Base-by-base conservation (phyloP, 306 rosid species). In the Ormosia semicastrata region DNA sequence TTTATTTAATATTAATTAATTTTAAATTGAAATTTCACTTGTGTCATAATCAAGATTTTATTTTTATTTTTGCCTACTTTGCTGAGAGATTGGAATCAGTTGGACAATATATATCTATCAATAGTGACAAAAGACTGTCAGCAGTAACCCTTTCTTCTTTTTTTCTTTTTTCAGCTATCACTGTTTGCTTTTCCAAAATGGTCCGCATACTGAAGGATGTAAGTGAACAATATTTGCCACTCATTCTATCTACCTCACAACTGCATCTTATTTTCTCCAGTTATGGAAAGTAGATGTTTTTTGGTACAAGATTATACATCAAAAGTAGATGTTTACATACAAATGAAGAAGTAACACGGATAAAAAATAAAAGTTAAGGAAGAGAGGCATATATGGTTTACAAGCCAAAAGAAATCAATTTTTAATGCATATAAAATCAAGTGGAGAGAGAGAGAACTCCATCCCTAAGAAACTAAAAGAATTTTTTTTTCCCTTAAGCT, bases 201-300 rank as follows among this genome's bases (percentile, higher is more conserved):
- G 59, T n/a, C 68, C 46, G 37, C 41, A 37, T 49, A 2, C 8
- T 33, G 52, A 76, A 63, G 41, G 79, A 60, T 60, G 59, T 14
- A 24, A 62, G 57, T 62, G 66, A 77, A 68, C 54, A 66, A 29
- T 78, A 54, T 18, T 62, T 49, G 71, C 83, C 78, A 62, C 73
- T 62, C 56, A 36, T 60, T 80, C 75, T 12, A 71, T 56, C 83
- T 56, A 34, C 41, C 46, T 64, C 33, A 29, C 65, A 82, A 49
- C 47, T 59, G 50, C 70, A 56, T 7, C 6, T 66, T 66, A 18
- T 14, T 54, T 46, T 54, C 40, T 66, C 17, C 65, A 30, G n/a
- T 82, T 57, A 65, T 15, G 71, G 39, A 41, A 67, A 59, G 71
- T 32, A 70, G 33, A 49, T 29, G 24, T 46, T 14, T 75, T 44